A percentile compares a stretch with the other conserved stretches of the same genome.
These are phyloP conservation scores for Epichloe hybrida DNA, from an alignment of 2,329 filamentous ascomycete species.

Conservation along the genomic window DNA sequence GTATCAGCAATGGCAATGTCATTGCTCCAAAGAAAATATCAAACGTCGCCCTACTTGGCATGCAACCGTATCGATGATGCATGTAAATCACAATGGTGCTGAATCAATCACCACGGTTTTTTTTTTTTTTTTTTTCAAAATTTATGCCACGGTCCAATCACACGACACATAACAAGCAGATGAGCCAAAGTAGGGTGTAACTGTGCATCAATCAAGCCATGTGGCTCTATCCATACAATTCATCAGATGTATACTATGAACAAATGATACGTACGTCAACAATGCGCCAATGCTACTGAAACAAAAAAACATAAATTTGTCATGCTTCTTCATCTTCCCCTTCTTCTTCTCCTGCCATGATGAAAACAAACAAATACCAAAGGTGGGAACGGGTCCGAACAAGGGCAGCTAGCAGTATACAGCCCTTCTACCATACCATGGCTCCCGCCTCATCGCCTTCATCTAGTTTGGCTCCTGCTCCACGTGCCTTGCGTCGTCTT, in stretches of 20 bases:
- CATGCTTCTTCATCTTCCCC: slow-evolving; percentile 2
- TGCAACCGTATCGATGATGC: too few relatives aligned
- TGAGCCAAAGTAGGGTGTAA: background rate
- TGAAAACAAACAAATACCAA: background rate
- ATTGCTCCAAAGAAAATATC: too few relatives aligned
- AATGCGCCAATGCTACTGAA: slow-evolving; percentile 10
- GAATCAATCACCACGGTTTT: too few relatives aligned
- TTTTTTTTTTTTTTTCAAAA: too few relatives aligned
- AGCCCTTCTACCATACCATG: background rate
- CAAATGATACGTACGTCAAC: slow-evolving; percentile 5
- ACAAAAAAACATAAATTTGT: slow-evolving; percentile 1
- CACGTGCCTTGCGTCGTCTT: slow-evolving; percentile 1
- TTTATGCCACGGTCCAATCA: too few relatives aligned
- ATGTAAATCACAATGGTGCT: too few relatives aligned
- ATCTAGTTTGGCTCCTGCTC: background rate
- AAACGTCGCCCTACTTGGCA: too few relatives aligned
- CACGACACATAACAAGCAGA: background rate
- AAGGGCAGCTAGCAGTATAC: background rate
- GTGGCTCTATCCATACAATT: slow-evolving; percentile 14
- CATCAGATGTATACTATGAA: slow-evolving; percentile 9
- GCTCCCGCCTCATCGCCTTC: background rate
- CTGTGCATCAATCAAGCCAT: slow-evolving; percentile 9
- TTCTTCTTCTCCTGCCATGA: background rate
- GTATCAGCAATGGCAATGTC: too few relatives aligned
- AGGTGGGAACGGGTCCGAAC: too few relatives aligned